phyloP scores from a whole-genome alignment of 2,329 filamentous ascomycete species.

The Ilyonectria mors-panacis region DNA sequence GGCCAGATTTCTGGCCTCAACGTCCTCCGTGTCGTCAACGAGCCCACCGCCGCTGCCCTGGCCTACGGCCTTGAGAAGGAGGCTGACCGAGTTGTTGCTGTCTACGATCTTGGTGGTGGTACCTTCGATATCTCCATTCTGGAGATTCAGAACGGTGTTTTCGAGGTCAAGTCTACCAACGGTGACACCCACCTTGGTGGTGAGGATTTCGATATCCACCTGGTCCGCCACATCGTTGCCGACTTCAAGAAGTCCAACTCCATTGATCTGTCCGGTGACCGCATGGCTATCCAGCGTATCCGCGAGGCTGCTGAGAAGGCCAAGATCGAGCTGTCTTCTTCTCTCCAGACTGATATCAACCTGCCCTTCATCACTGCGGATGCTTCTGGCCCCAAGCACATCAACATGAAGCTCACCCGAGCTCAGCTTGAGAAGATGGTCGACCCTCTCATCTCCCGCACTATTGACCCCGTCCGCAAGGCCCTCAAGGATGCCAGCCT shows the following conservation, averaged over 20 bases:
- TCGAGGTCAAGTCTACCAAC: conserved; percentile 99
- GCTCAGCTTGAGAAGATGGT: conserved; percentile 94
- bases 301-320: conserved; percentile 99
- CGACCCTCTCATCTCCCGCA: conserved; percentile 88
- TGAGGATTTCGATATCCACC: conserved; percentile 96
- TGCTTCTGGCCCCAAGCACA: conserved; percentile 96
- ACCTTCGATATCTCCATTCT: conserved; percentile 99
- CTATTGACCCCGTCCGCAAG: conserved; percentile 94
- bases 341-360: conserved; percentile 97
- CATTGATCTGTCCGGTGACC: conserved; percentile 90
- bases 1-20: conserved; percentile 97
- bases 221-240: conserved; percentile 93
- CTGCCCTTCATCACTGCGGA: conserved; percentile 99
- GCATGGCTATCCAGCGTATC: conserved; percentile 99
- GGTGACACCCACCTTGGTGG: conserved; percentile 98
- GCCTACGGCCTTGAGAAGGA: conserved; percentile 98
- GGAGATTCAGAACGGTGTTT: conserved; percentile 97
- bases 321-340: conserved; percentile 98
- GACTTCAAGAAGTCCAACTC: conserved; percentile 97
- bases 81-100: conserved; percentile 88
- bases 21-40: conserved; percentile 97
- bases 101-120: conserved; percentile 98
- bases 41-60: conserved; percentile 95
- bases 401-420: conserved; percentile 94
- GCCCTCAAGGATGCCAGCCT: conserved; percentile 96